Percentiles rank a stretch among this genome's conserved stretches.
phyloP scores from a whole-genome alignment of 176 grass and related monocot genomes.

The Lolium rigidum region DNA sequence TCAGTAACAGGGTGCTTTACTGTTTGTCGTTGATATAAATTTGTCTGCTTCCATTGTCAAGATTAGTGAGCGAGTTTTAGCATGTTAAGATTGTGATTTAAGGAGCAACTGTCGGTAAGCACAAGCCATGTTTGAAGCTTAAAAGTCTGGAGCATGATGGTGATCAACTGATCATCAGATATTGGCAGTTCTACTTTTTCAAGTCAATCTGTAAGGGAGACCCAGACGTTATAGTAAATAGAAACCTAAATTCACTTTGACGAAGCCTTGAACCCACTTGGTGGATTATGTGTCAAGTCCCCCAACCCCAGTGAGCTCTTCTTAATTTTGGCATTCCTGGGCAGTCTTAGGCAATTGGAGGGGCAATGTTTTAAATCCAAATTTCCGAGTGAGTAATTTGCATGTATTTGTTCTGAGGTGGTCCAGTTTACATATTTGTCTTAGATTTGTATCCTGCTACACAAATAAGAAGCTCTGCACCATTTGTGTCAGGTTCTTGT shows the following conservation, averaged over 20 bases:
- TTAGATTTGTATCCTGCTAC: not conserved
- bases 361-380: not conserved
- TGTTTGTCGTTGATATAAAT: not conserved
- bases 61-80: not conserved
- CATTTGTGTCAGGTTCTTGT: not conserved
- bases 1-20: not conserved
- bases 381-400: not conserved
- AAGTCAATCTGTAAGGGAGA: not conserved
- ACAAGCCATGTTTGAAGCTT: constrained; percentile 11
- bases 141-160: constrained; percentile 10
- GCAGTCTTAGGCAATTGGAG: not conserved
- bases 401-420: not conserved
- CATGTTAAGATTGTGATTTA: constrained; percentile 16
- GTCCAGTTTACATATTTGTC: not conserved
- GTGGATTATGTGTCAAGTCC: not conserved
- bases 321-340: not conserved
- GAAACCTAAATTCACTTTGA: not conserved
- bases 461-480: not conserved
- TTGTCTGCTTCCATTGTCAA: not conserved
- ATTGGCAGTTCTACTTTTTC: not conserved
- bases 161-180: not conserved
- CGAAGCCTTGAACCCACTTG: not conserved
- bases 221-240: not conserved
- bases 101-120: not conserved
- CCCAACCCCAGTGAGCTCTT: not conserved